These are phyloP conservation scores for Kalmusia sp. DNA, from an alignment of 2,329 filamentous ascomycete genomes.

Conservation along the genomic window DNA sequence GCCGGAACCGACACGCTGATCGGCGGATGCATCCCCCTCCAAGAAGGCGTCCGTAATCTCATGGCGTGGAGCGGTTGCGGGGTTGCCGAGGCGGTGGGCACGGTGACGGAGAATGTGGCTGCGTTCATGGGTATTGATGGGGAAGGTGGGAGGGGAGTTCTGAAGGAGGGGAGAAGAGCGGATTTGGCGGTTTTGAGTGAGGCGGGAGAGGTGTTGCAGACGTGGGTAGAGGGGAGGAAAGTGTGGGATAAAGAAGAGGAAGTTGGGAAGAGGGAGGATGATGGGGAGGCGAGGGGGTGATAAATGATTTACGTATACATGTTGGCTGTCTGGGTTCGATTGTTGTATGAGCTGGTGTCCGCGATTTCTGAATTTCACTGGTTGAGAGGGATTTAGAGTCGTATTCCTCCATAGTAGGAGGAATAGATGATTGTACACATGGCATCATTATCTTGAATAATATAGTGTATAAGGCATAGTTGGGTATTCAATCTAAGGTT, in stretches of 20 bases:
- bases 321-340: too few relatives aligned
- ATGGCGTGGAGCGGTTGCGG: slow-evolving; percentile 55
- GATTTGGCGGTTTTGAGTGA: slow-evolving; percentile 59
- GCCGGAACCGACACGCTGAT: slow-evolving; percentile 62
- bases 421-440: too few relatives aligned
- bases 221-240: slow-evolving; percentile 58
- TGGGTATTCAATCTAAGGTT: too few relatives aligned
- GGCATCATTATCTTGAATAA: too few relatives aligned
- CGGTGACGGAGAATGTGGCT: slow-evolving; percentile 59
- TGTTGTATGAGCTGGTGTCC: too few relatives aligned
- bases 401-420: too few relatives aligned
- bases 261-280: slow-evolving; percentile 29
- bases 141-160: slow-evolving; percentile 49
- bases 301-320: too few relatives aligned
- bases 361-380: too few relatives aligned
- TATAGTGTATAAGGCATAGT: too few relatives aligned
- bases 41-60: slow-evolving; percentile 59
- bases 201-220: slow-evolving; percentile 56
- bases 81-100: slow-evolving; percentile 57
- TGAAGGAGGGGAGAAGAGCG: slow-evolving; percentile 55
- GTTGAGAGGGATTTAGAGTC: too few relatives aligned
- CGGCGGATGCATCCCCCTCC: slow-evolving; percentile 59
- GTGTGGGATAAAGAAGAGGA: slow-evolving; percentile 53
- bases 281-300: slow-evolving; percentile 38
- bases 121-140: slow-evolving; percentile 56